A percentile compares a stretch with the other conserved stretches of the same genome.
Evolutionary conservation across 495 filamentous ascomycete genomes (phyloP).

Genomic region (Penicillium ochrochloron): DNA sequence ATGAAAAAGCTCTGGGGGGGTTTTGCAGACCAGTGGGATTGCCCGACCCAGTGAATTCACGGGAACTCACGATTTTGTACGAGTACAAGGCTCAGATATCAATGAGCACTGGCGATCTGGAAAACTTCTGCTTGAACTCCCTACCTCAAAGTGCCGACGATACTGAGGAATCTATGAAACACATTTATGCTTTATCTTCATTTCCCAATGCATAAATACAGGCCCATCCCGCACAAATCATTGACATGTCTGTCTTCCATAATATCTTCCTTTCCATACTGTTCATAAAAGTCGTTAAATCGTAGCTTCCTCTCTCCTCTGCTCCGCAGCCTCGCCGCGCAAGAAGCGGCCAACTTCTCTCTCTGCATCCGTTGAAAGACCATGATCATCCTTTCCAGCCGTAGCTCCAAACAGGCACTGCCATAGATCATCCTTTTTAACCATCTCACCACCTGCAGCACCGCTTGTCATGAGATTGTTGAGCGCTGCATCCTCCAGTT

Average conservation of each 20-base stretch:
- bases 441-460: constrained; percentile 75
- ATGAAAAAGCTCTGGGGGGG: too few relatives aligned
- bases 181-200: neutral
- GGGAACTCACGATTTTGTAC: too few relatives aligned
- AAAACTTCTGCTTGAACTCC: neutral
- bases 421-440: constrained; percentile 84
- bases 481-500: constrained; percentile 73
- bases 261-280: neutral
- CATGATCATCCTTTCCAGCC: constrained; percentile 27
- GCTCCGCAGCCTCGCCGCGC: constrained; percentile 53
- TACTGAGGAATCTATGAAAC: neutral
- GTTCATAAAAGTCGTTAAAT: neutral
- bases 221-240: too few relatives aligned
- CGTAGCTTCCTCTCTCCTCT: constrained; percentile 31
- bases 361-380: constrained; percentile 34
- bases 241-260: neutral
- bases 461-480: constrained; percentile 70
- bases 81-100: neutral
- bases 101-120: neutral
- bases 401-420: constrained; percentile 76
- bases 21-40: too few relatives aligned
- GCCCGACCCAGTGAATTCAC: too few relatives aligned
- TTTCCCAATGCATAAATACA: neutral
- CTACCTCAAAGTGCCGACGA: neutral
- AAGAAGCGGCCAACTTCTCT: constrained; percentile 50